These are phyloP conservation scores for Fusarium algeriense DNA, from an alignment of 2,329 filamentous ascomycete genomes.

Conservation along the genomic window DNA sequence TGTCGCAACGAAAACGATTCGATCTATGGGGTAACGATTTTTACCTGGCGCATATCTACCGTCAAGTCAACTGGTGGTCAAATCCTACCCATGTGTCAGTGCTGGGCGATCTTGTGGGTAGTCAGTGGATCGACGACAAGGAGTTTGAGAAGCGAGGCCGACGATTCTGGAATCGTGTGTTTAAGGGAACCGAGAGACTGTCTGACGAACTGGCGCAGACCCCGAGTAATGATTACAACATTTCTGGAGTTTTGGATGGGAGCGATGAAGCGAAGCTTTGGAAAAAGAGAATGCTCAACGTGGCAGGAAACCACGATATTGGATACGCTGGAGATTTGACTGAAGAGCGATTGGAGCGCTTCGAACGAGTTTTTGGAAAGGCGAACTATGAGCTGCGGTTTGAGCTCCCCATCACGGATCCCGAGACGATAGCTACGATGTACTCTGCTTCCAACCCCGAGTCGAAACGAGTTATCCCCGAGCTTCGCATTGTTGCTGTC, in stretches of 20 bases:
- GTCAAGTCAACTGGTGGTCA: conserved; percentile 85
- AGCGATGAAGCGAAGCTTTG: conserved; percentile 66
- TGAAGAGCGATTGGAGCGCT: conserved; percentile 78
- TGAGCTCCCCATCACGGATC: conserved; percentile 64
- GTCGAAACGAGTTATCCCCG: conserved; percentile 67
- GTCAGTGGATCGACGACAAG: conserved; percentile 90
- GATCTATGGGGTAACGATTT: conserved; percentile 95
- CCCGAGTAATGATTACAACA: conserved; percentile 62
- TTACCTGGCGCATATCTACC: conserved; percentile 93
- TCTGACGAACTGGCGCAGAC: conserved; percentile 65
- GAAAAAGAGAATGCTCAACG: conserved; percentile 84
- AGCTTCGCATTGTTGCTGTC: conserved; percentile 84
- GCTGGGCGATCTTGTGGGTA: conserved; percentile 90
- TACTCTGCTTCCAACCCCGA: conserved; percentile 59
- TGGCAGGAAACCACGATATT: conserved; percentile 95
- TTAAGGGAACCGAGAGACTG: conserved; percentile 75
- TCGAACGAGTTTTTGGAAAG: conserved; percentile 86
- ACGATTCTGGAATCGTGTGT: conserved; percentile 85
- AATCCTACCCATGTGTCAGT: conserved; percentile 88
- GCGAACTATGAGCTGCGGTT: conserved; percentile 91
- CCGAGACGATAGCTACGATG: conserved; percentile 56
- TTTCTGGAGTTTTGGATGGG: conserved; percentile 63
- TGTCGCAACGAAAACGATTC: conserved; percentile 80
- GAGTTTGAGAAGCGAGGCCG: conserved; percentile 82
- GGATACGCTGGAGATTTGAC: conserved; percentile 95